Evolutionary conservation across 176 grass and related monocot species (phyloP), one percentile per base, ranked within the genome.

Genomic region (Cenchrus purpureus): DNA sequence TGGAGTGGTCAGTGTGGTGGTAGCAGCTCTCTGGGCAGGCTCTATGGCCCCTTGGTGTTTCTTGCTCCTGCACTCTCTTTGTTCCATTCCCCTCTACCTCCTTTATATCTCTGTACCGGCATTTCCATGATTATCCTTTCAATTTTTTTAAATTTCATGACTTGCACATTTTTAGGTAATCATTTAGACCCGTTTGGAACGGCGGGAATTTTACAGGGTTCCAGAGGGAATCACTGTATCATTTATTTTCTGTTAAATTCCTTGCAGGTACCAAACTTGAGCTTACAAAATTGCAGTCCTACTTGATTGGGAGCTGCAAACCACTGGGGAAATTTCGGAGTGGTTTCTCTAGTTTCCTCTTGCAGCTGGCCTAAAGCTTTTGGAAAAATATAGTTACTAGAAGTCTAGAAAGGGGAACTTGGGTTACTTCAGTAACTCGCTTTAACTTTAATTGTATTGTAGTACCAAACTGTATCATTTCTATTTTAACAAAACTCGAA

Each of bases 31-130:
- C 57, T 78, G 78, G 59, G 68, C 58, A 72, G 45, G 31, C 59
- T 86, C 77, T 45, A 65, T 66, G 14, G 58, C 22, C 66, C 66
- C 48, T 73, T 83, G 56, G 44, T 82, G 65, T 76, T 85, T 85
- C 20, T 77, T 89, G 72, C 78, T 65, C 48, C 73, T 78, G 83
- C 42, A 63, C 72, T 72, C 49, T 65, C 34, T 79, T 62, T 62
- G 59, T 62, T 82, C 55, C 37, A 58, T 68, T 77, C 71, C 53
- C 78, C 72, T 80, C 77, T 56, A 45, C 58, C 48, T 17, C 65
- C 32, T 82, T 71, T 80, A 80, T 80, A 55, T 79, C 66, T 42
- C 5, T 55, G 58, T 63, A 29, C 70, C n/a, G 2, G 42, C 10
- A 53, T 46, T 81, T 81, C 7, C 65, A 66, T 57, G 46, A 49